A percentile compares a stretch with the other conserved stretches of the same genome.
Evolutionary conservation across 495 filamentous ascomycete genomes (phyloP).

Genomic region (Tuber microsphaerosporum): DNA sequence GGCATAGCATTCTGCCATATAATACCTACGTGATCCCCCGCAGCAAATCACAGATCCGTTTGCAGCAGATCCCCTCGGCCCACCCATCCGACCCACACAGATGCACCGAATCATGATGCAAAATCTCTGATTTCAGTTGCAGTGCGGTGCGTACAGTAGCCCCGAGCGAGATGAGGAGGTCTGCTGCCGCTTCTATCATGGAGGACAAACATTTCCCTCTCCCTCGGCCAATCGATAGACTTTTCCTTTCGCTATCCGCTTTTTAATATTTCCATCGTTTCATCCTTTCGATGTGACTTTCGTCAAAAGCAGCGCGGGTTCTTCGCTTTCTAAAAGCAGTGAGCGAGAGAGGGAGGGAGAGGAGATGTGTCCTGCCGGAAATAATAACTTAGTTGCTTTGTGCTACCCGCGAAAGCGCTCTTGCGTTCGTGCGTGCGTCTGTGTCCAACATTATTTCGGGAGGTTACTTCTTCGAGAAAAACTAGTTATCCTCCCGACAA

Average conservation of each 20-base stretch:
- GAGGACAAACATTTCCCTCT: not conserved
- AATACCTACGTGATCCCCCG: not conserved
- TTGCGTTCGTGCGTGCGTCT: not conserved
- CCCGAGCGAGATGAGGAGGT: not conserved
- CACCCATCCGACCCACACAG: not conserved
- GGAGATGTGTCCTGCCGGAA: not conserved
- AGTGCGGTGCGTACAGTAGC: not conserved
- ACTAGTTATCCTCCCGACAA: not conserved
- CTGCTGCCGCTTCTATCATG: not conserved
- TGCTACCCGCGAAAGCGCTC: not conserved
- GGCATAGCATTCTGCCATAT: not conserved
- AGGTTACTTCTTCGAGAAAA: not conserved
- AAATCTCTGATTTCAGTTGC: not conserved
- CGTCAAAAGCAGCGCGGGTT: not conserved
- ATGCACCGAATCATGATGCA: not conserved
- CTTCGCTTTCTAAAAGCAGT: not conserved
- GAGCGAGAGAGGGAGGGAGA: not conserved
- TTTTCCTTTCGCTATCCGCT: not conserved
- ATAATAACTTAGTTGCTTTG: not conserved
- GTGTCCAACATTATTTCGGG: not conserved
- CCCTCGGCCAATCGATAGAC: not conserved
- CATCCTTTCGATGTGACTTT: not conserved
- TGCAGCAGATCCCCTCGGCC: not conserved
- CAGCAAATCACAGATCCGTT: conserved; percentile 1
- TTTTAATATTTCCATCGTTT: not conserved